phyloP scores from a whole-genome alignment of 164 flowering plant genomes.

The Vitis cinerea region DNA sequence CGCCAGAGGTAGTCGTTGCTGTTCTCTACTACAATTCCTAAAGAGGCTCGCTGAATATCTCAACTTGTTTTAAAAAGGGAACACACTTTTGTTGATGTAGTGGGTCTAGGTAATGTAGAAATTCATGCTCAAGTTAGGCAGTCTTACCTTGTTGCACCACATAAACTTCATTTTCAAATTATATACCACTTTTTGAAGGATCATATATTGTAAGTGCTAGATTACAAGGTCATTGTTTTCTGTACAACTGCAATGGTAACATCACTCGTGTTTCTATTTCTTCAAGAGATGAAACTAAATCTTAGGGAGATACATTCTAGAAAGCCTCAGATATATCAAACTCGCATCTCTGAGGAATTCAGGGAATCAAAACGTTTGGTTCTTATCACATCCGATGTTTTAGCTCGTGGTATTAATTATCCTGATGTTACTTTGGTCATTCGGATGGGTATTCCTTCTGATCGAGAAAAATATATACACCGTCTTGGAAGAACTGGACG shows the following conservation, averaged over 20 bases:
- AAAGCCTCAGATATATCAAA: constrained; percentile 73
- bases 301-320: constrained; percentile 86
- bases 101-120: too few species aligned
- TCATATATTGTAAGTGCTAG: constrained; percentile 53
- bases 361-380: constrained; percentile 64
- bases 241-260: constrained; percentile 91
- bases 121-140: constrained; percentile 42
- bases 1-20: too few species aligned
- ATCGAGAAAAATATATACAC: constrained; percentile 85
- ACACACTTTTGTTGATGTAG: too few species aligned
- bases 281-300: constrained; percentile 80
- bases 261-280: constrained; percentile 65
- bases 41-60: constrained; percentile 81
- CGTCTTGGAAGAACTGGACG: constrained; percentile 95
- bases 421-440: constrained; percentile 92
- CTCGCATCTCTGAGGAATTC: constrained; percentile 81
- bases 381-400: constrained; percentile 90
- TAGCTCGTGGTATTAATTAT: constrained; percentile 89
- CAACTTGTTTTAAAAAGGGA: constrained; percentile 67
- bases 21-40: too few species aligned
- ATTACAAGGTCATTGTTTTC: constrained; percentile 90
- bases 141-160: constrained; percentile 72
- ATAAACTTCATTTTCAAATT: constrained; percentile 68
- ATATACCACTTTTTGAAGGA: constrained; percentile 69
- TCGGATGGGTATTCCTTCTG: constrained; percentile 89